Evolutionary conservation across 179 eudicot genomes (phyloP), one percentile per base, ranked within the genome.

Genomic region (Drosera spatulata): DNA sequence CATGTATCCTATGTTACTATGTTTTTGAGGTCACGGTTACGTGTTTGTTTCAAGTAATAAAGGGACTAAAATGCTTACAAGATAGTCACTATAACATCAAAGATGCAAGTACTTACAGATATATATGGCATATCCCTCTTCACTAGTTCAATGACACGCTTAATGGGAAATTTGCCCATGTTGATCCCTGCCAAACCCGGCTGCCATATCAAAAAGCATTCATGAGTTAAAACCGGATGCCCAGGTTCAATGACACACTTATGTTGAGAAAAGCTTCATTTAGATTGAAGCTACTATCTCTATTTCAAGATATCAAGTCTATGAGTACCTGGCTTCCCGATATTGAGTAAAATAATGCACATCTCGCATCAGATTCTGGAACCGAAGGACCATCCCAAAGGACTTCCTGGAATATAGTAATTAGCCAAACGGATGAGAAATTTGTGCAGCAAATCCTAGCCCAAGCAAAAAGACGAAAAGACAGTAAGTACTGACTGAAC

Each of bases 291-390:
- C n/a, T n/a, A n/a, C n/a, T n/a, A n/a, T n/a, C n/a, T n/a, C n/a
- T n/a, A n/a, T n/a, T n/a, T n/a, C n/a, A n/a, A n/a, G n/a, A n/a
- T n/a, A n/a, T n/a, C n/a, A n/a, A n/a, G n/a, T n/a, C n/a, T n/a
- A n/a, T n/a, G n/a, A n/a, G 72, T 66, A 91, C 99, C 82, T 94
- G 99, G 61, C 94, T 83, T 55, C 97, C 86, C 38, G 99, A 94
- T 66, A 94, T 94, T 33, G 99, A 94, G 74, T 94, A 94, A 69
- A 94, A 94, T 56, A 94, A 64, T 54, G 97, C 97, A 50, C 96
- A 86, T 50, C 94, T 85, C 67, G 97, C 95, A 58, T 94, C 95
- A 76, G 56, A 61, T 83, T 94, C 97, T 51, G 85, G 85, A 54
- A 71, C 77, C 55, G 97, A 94, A 53, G 97, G 99, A 66, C 79